Conservation (phyloP, 1,139 yeast genomes). For the Magnusiomyces tetraspermus region DNA sequence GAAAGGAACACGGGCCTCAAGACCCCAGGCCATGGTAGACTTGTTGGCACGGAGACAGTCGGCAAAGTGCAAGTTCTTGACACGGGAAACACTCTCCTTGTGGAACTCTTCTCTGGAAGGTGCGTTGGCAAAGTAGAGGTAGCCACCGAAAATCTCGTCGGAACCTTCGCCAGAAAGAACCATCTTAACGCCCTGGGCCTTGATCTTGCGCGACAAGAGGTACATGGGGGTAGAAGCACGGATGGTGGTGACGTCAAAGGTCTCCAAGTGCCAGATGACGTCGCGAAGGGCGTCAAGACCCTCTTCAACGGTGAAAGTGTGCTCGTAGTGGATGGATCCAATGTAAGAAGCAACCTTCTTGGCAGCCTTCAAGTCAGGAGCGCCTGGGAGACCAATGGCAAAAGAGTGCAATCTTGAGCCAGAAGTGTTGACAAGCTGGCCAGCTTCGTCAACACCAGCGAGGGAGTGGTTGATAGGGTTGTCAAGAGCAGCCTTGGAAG, state of each 20-base stretch:
- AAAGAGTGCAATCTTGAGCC: constrained; percentile 89
- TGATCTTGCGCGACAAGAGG: constrained; percentile 87
- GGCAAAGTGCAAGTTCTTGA: constrained; percentile 92
- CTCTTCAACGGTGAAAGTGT: constrained; percentile 90
- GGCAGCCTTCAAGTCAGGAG: constrained; percentile 96
- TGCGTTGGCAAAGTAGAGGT: constrained; percentile 93
- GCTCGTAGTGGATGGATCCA: constrained; percentile 95
- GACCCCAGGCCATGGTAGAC: constrained; percentile 99
- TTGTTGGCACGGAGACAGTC: constrained; percentile 98
- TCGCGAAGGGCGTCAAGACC: constrained; percentile 94
- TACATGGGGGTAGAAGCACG: constrained; percentile 99
- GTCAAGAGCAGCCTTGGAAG: constrained; percentile 61
- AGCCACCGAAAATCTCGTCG: constrained; percentile 98
- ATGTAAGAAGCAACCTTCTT: constrained; percentile 86
- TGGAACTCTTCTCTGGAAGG: constrained; percentile 91
- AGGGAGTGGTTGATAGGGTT: constrained; percentile 43
- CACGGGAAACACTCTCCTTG: constrained; percentile 88
- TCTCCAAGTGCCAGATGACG: constrained; percentile 91
- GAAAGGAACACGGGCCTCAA: constrained; percentile 99
- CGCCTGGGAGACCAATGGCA: constrained; percentile 94
- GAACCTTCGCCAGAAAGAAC: constrained; percentile 98
- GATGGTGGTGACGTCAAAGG: constrained; percentile 96
- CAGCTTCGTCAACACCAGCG: constrained; percentile 87
- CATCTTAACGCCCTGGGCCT: constrained; percentile 99
- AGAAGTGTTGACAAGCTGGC: constrained; percentile 64